Conservation (phyloP, 2,329 filamentous ascomycete genomes). For the Venturia carpophila region DNA sequence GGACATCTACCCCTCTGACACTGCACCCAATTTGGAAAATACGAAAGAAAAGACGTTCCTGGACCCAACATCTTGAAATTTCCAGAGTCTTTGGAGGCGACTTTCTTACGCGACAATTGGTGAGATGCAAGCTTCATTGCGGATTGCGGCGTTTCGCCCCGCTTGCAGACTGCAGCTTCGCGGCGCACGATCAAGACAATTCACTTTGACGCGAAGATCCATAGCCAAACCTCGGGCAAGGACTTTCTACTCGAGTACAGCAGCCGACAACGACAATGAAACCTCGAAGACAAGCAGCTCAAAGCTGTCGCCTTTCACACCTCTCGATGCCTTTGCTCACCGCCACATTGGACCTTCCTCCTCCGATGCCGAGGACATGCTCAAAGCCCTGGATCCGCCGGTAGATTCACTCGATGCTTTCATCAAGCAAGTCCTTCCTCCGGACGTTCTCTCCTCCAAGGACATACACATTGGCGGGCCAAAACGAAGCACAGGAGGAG, state of each 20-base stretch:
- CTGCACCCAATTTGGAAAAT: neutral
- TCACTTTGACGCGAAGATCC: slow-evolving; percentile 12
- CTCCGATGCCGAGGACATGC: slow-evolving; percentile 65
- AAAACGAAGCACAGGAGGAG: slow-evolving; percentile 22
- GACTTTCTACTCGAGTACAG: slow-evolving; percentile 24
- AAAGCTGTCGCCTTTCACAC: slow-evolving; percentile 30
- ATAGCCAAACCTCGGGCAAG: slow-evolving; percentile 7
- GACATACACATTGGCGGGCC: slow-evolving; percentile 50
- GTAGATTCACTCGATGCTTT: slow-evolving; percentile 71
- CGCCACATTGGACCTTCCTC: slow-evolving; percentile 82
- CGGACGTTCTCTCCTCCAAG: slow-evolving; percentile 64
- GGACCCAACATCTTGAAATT: neutral
- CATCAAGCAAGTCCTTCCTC: slow-evolving; percentile 72
- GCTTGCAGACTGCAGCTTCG: neutral
- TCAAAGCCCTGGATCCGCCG: slow-evolving; percentile 68
- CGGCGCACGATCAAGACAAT: slow-evolving; percentile 11
- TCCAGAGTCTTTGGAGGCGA: neutral
- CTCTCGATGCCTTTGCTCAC: slow-evolving; percentile 61
- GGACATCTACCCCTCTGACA: neutral
- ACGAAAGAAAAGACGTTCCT: neutral
- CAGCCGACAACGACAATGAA: slow-evolving; percentile 29
- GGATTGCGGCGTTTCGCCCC: slow-evolving; percentile 1
- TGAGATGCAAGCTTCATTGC: slow-evolving; percentile 13
- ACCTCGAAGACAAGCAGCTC: slow-evolving; percentile 22
- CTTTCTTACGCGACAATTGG: neutral